Conservation (phyloP, 2,329 filamentous ascomycete species). For the Aotearoamyces nothofagi region DNA sequence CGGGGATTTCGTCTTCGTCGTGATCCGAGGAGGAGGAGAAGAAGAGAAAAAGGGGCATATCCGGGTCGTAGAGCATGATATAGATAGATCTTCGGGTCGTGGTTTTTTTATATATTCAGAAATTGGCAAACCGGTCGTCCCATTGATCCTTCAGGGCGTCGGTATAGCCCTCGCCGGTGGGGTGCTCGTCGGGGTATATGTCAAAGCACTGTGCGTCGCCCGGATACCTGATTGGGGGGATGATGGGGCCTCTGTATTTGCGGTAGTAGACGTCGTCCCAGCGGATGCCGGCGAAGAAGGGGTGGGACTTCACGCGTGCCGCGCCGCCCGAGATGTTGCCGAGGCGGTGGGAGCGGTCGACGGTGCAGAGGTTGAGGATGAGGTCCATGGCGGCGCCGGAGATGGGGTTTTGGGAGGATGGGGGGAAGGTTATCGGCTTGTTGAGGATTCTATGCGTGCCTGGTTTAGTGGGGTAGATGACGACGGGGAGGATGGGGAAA, state of each 20-base stretch:
- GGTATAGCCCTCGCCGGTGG: constrained; percentile 48
- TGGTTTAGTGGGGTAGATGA: constrained; percentile 3
- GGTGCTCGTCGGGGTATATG: constrained; percentile 64
- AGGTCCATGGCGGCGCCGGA: constrained; percentile 58
- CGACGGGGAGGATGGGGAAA: constrained; percentile 1
- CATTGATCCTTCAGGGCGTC: constrained; percentile 54
- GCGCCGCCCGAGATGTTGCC: constrained; percentile 69
- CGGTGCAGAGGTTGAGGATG: constrained; percentile 61
- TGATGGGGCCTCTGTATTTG: constrained; percentile 52
- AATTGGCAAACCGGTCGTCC: constrained; percentile 56
- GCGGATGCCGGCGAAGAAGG: constrained; percentile 58
- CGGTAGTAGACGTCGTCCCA: constrained; percentile 60
- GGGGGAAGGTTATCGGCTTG: constrained; percentile 63
- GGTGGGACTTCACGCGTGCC: constrained; percentile 54
- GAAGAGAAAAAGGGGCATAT: no score
- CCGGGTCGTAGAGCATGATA: no score
- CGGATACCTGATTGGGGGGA: constrained; percentile 56
- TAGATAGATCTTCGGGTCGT: no score
- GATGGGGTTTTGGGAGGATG: constrained; percentile 39
- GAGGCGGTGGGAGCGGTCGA: constrained; percentile 62
- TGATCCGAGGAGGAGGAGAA: no score
- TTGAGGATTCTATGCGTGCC: constrained; percentile 49
- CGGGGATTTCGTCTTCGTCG: no score
- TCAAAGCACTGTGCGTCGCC: constrained; percentile 75
- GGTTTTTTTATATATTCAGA: no score